phyloP scores from a whole-genome alignment of 306 rosid genomes.

The Quercus cerris region DNA sequence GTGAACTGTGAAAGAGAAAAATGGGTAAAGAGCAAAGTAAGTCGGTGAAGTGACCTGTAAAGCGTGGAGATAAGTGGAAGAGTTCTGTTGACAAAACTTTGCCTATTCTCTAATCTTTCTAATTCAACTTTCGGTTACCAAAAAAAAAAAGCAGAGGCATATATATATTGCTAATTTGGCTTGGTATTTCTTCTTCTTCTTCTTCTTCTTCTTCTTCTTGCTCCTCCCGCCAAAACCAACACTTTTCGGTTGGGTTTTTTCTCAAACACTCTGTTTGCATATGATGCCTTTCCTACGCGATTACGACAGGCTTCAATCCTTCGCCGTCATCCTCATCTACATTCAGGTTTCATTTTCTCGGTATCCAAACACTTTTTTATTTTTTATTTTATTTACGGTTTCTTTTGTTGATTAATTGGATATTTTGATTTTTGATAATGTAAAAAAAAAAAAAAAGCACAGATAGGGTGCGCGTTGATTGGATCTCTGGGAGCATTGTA shows the following conservation, averaged over 20 bases:
- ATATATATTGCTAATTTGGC: no score
- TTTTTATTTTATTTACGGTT: no score
- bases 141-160: no score
- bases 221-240: no score
- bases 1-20: background rate
- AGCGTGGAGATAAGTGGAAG: slow-evolving; percentile 46
- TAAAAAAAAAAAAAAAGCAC: background rate
- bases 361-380: background rate
- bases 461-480: slow-evolving; percentile 86
- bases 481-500: slow-evolving; percentile 93
- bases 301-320: slow-evolving; percentile 82
- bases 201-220: no score
- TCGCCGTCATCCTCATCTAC: slow-evolving; percentile 79
- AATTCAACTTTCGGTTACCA: background rate
- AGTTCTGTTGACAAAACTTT: background rate
- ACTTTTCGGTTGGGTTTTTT: no score
- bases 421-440: no score
- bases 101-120: no score
- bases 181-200: no score
- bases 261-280: background rate
- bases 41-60: slow-evolving; percentile 41
- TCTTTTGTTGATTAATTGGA: background rate
- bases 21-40: no score
- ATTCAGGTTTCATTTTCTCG: slow-evolving; percentile 50
- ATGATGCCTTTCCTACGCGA: slow-evolving; percentile 90